Percentiles rank a stretch among this genome's conserved stretches.
Evolutionary conservation across 768 basidiomycete species (phyloP).

Genomic region (Zangia roseola): DNA sequence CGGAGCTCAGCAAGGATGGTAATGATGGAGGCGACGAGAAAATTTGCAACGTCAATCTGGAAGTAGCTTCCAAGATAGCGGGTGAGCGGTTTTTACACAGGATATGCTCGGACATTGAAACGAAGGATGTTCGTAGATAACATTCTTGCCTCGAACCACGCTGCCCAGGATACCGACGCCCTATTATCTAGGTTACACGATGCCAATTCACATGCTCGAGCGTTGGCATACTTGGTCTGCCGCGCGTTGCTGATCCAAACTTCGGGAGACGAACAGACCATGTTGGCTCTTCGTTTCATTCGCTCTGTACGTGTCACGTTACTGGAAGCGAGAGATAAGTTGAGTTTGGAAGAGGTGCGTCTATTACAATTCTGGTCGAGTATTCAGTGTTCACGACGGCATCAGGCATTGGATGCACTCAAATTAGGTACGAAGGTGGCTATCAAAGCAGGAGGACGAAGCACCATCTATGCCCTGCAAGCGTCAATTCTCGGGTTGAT

Average conservation of each 20-base stretch:
- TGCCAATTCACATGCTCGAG: conserved; percentile 48
- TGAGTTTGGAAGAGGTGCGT: conserved; percentile 31
- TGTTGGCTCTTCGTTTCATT: conserved; percentile 49
- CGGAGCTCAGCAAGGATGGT: conserved; percentile 31
- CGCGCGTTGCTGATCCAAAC: conserved; percentile 56
- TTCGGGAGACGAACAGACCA: conserved; percentile 58
- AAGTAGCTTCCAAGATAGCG: conserved; percentile 60
- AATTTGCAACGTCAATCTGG: conserved; percentile 53
- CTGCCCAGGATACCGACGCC: conserved; percentile 41
- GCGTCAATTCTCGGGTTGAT: conserved; percentile 53
- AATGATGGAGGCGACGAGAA: conserved; percentile 36
- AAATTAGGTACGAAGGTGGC: conserved; percentile 50
- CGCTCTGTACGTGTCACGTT: conserved; percentile 44
- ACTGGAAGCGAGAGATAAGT: conserved; percentile 44
- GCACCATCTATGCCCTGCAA: conserved; percentile 57
- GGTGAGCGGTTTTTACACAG: conserved; percentile 38
- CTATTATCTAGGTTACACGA: conserved; percentile 54
- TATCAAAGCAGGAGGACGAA: conserved; percentile 58
- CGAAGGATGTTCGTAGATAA: conserved; percentile 47
- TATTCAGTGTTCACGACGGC: conserved; percentile 1
- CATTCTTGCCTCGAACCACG: conserved; percentile 52
- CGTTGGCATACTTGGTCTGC: conserved; percentile 61
- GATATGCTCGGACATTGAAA: not conserved
- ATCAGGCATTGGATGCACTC: conserved; percentile 45
- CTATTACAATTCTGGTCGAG: not conserved